phyloP scores from a whole-genome alignment of 1,284 basidiomycete species.

The Rhodotorula sp. region DNA sequence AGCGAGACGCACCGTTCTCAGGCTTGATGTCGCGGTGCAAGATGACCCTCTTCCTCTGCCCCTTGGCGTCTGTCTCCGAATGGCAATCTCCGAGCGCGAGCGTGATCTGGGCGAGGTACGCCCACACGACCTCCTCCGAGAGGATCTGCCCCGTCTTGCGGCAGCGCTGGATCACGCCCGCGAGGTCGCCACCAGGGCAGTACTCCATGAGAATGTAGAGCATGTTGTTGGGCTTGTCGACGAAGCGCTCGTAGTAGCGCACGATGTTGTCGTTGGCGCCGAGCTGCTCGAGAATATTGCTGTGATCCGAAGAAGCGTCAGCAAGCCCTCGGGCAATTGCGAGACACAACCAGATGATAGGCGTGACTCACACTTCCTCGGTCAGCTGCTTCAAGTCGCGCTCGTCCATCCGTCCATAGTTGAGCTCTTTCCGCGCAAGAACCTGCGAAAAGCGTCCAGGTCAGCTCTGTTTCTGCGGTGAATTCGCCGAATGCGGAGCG shows the following conservation, averaged over 20 bases:
- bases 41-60: conserved; percentile 56
- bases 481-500: conserved; percentile 48
- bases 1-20: conserved; percentile 75
- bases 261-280: conserved; percentile 89
- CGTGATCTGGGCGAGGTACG: conserved; percentile 88
- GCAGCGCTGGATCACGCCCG: conserved; percentile 76
- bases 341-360: too few relatives aligned
- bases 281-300: conserved; percentile 92
- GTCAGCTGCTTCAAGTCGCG: conserved; percentile 91
- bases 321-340: background rate
- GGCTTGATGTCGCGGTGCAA: conserved; percentile 94
- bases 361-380: conserved; percentile 92
- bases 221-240: conserved; percentile 82
- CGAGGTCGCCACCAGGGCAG: conserved; percentile 91
- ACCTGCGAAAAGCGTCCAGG: conserved; percentile 56
- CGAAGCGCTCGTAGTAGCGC: conserved; percentile 84
- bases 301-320: conserved; percentile 48
- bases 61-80: conserved; percentile 45
- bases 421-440: conserved; percentile 90
- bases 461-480: background rate
- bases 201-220: conserved; percentile 97
- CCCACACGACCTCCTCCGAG: conserved; percentile 90
- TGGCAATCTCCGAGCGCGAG: conserved; percentile 92
- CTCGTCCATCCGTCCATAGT: conserved; percentile 92
- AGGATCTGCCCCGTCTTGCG: conserved; percentile 59